phyloP scores from a whole-genome alignment of 1,139 yeast genomes.

The Taiozyma onychis region DNA sequence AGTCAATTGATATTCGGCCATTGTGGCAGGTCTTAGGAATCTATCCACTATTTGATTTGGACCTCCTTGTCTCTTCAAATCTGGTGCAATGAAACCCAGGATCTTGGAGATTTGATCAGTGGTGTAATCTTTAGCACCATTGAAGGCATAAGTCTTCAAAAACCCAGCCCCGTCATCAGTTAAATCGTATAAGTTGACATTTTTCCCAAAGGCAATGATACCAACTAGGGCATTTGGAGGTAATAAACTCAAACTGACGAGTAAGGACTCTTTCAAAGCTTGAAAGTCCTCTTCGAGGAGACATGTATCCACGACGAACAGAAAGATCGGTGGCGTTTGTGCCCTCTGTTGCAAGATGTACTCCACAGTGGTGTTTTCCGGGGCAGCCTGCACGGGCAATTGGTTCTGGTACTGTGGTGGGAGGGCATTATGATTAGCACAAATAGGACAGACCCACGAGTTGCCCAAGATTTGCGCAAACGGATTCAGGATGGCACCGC shows the following conservation, averaged over 20 bases:
- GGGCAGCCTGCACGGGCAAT: slow-evolving; percentile 21
- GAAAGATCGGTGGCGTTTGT: slow-evolving; percentile 41
- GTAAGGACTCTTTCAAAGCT: slow-evolving; percentile 51
- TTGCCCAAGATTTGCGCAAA: slow-evolving; percentile 39
- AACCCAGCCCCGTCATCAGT: slow-evolving; percentile 26
- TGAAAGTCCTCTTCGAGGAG: slow-evolving; percentile 43
- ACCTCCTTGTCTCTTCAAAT: slow-evolving; percentile 22
- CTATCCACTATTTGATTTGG: slow-evolving; percentile 15
- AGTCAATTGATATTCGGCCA: slow-evolving; percentile 47
- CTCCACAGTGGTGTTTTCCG: slow-evolving; percentile 51
- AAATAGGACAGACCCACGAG: slow-evolving; percentile 62
- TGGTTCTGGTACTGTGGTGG: slow-evolving; percentile 29
- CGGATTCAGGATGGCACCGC: slow-evolving; percentile 59
- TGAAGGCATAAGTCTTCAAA: slow-evolving; percentile 39
- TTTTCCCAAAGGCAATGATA: slow-evolving; percentile 56
- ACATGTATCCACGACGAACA: slow-evolving; percentile 67
- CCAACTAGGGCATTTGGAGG: slow-evolving; percentile 59
- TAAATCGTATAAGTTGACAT: slow-evolving; percentile 59
- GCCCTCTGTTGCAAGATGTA: slow-evolving; percentile 34
- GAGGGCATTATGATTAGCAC: slow-evolving; percentile 49
- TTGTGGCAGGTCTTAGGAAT: slow-evolving; percentile 26
- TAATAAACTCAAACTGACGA: slow-evolving; percentile 47
- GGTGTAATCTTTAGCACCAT: slow-evolving; percentile 53
- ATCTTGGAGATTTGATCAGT: slow-evolving; percentile 45
- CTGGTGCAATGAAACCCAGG: slow-evolving; percentile 46